A percentile compares a stretch with the other conserved stretches of the same genome.
These are phyloP conservation scores for Fusarium ambrosium DNA, from an alignment of 2,329 filamentous ascomycete species.

Conservation along the genomic window DNA sequence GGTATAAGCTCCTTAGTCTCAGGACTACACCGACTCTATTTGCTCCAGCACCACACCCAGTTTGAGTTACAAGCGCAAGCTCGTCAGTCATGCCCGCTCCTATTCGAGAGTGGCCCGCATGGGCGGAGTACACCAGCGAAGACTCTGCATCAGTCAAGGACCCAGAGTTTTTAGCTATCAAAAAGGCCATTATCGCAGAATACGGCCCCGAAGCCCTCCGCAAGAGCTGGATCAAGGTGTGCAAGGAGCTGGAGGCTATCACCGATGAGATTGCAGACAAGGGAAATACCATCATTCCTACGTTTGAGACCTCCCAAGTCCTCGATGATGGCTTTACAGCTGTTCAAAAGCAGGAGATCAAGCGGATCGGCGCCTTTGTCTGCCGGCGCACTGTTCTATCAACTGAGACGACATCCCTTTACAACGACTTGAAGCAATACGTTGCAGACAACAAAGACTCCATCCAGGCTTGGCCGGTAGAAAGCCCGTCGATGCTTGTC, in stretches of 20 bases:
- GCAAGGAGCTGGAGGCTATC: conserved; percentile 51
- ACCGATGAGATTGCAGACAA: conserved; percentile 54
- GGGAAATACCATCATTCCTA: conserved; percentile 51
- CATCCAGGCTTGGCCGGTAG: conserved; percentile 53
- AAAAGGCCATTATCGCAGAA: conserved; percentile 52
- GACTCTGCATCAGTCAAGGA: conserved; percentile 26
- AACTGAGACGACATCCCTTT: conserved; percentile 40
- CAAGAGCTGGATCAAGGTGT: conserved; percentile 56
- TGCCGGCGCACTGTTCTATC: background rate
- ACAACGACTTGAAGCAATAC: conserved; percentile 50
- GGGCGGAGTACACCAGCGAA: conserved; percentile 39
- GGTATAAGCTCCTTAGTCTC: background rate
- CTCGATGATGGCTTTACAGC: conserved; percentile 20
- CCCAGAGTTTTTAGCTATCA: conserved; percentile 46
- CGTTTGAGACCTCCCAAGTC: conserved; percentile 47
- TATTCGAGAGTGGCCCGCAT: conserved; percentile 42
- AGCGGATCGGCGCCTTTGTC: background rate
- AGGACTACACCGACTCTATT: background rate
- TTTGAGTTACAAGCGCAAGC: background rate
- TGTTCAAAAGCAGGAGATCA: background rate
- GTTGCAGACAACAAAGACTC: conserved; percentile 50
- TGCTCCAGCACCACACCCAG: background rate
- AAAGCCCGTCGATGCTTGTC: conserved; percentile 55
- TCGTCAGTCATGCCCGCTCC: conserved; percentile 33
- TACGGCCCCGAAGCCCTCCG: conserved; percentile 53